Percentiles rank a stretch among this genome's conserved stretches.
These are phyloP conservation scores for Urochloa ruziziensis DNA, from an alignment of 176 grass and related monocot species.

Conservation along the genomic window DNA sequence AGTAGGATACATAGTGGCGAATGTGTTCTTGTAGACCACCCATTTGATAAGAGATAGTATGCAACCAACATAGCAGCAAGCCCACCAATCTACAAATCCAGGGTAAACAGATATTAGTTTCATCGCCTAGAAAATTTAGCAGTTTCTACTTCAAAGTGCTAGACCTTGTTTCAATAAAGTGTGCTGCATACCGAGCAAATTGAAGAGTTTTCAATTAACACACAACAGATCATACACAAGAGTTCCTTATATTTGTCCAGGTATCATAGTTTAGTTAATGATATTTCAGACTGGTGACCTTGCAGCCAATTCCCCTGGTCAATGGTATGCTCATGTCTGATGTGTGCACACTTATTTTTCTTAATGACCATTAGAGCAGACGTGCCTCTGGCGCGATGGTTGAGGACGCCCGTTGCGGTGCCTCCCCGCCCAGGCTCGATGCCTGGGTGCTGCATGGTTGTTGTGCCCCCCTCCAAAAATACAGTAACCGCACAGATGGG, in stretches of 20 bases:
- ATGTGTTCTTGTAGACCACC: constrained; percentile 81
- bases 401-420: too few species aligned
- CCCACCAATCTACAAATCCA: constrained; percentile 70
- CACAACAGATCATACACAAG: neutral
- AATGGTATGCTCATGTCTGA: neutral
- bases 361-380: too few species aligned
- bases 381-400: too few species aligned
- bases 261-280: neutral
- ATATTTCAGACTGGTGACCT: neutral
- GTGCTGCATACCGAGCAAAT: neutral
- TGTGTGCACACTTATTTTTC: neutral
- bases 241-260: neutral
- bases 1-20: constrained; percentile 90
- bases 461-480: too few species aligned
- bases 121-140: constrained; percentile 5
- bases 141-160: constrained; percentile 16
- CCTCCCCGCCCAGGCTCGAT: too few species aligned
- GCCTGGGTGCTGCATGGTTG: too few species aligned
- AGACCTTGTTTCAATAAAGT: constrained; percentile 5
- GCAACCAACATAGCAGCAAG: constrained; percentile 86
- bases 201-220: neutral
- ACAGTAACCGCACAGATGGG: too few species aligned
- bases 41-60: constrained; percentile 89
- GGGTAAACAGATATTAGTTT: neutral
- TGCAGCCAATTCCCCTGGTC: neutral